These are phyloP conservation scores for Pseudogymnoascus sp. DNA, from an alignment of 2,329 filamentous ascomycete species.

Conservation along the genomic window DNA sequence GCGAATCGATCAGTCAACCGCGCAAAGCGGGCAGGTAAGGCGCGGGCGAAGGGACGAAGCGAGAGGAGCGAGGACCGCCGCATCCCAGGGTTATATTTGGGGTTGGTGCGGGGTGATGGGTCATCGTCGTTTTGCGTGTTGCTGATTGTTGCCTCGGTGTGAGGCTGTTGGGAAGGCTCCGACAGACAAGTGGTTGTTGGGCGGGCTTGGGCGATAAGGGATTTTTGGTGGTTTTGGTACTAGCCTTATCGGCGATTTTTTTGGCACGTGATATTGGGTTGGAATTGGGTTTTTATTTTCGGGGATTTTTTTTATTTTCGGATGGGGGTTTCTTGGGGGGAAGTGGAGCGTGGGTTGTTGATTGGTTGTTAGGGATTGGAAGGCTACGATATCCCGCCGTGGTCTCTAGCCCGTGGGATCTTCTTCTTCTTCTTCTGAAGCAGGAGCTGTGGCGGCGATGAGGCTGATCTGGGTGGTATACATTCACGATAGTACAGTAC, in stretches of 20 bases:
- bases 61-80: slow-evolving; percentile 20
- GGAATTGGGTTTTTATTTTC: neutral
- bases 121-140: neutral
- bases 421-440: neutral
- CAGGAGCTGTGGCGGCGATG: neutral
- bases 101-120: neutral
- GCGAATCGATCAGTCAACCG: neutral
- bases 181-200: too few species aligned
- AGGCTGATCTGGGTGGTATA: neutral
- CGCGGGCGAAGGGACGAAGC: slow-evolving; percentile 19
- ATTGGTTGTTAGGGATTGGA: neutral
- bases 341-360: neutral
- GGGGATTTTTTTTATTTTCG: neutral
- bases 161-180: neutral
- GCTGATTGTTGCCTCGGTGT: neutral
- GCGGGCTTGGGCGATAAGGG: neutral
- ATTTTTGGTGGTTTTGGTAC: neutral
- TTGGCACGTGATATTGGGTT: neutral
- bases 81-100: neutral
- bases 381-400: neutral
- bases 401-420: neutral
- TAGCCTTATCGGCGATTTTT: neutral
- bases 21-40: slow-evolving; percentile 22
- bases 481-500: neutral
- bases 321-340: neutral